Conservation (phyloP, 768 basidiomycete genomes). For the Mycena olivaceomarginata region DNA sequence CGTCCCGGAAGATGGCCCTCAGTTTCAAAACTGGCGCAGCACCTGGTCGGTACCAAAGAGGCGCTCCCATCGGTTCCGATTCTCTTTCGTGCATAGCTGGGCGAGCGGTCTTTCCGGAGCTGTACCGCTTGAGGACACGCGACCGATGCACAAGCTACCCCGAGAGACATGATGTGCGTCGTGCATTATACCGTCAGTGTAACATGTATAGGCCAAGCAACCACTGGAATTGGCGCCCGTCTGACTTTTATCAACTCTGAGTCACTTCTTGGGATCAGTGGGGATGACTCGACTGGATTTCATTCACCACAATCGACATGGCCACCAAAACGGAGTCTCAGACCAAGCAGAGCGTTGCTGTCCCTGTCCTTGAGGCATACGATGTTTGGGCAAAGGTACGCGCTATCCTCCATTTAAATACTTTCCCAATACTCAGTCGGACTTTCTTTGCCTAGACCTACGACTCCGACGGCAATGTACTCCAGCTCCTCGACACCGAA, state of each 20-base stretch:
- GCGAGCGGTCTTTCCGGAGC: too few species aligned
- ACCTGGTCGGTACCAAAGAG: too few species aligned
- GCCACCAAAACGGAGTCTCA: neutral
- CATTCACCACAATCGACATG: neutral
- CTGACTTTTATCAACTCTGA: neutral
- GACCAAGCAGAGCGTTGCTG: neutral
- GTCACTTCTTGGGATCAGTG: neutral
- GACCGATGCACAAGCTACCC: too few species aligned
- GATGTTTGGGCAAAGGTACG: slow-evolving; percentile 29
- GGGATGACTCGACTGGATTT: neutral
- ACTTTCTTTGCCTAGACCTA: neutral
- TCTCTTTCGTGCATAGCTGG: too few species aligned
- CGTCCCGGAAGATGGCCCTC: too few species aligned
- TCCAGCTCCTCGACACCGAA: slow-evolving; percentile 7
- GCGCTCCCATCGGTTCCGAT: too few species aligned
- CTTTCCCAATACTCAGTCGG: neutral
- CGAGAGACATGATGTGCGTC: too few species aligned
- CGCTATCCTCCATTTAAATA: neutral
- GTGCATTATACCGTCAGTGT: too few species aligned
- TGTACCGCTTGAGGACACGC: too few species aligned
- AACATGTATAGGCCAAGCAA: too few species aligned
- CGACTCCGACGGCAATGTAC: slow-evolving; percentile 4
- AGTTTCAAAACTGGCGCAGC: too few species aligned
- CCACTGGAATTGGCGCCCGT: too few species aligned
- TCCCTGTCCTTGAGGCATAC: slow-evolving; percentile 30